Conservation (phyloP, 768 basidiomycete genomes). For the Postia placenta region DNA sequence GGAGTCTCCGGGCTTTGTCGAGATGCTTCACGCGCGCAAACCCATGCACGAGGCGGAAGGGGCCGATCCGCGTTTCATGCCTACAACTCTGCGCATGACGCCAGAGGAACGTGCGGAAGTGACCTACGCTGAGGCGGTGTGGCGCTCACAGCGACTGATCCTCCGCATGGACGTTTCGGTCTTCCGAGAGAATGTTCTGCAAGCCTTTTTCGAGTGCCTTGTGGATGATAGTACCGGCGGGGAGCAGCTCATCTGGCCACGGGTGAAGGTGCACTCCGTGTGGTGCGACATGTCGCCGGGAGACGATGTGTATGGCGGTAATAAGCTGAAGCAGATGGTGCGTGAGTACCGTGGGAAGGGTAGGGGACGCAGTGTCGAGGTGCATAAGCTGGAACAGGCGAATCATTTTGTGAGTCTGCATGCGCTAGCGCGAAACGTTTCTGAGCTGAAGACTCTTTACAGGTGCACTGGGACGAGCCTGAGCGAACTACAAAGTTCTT, state of each 20-base stretch:
- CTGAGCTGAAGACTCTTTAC: too few relatives aligned
- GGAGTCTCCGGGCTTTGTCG: background rate
- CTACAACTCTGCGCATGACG: background rate
- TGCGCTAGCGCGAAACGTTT: too few relatives aligned
- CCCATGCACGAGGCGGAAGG: background rate
- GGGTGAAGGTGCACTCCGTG: background rate
- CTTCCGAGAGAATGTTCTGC: background rate
- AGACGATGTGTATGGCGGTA: background rate
- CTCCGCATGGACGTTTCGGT: background rate
- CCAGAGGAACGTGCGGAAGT: background rate
- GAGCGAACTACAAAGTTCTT: background rate
- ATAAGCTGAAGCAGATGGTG: background rate
- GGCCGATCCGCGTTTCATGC: background rate
- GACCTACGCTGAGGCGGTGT: background rate
- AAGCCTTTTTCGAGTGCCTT: background rate
- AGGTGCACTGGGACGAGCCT: constrained; percentile 5
- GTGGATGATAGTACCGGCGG: background rate
- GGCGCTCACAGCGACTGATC: background rate
- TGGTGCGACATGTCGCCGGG: constrained; percentile 4
- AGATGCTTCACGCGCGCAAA: background rate
- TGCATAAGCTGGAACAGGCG: background rate
- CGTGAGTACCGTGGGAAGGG: background rate
- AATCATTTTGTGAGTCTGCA: constrained; percentile 3
- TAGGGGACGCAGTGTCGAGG: background rate
- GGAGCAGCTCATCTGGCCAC: background rate